Percentiles rank a stretch among this genome's conserved stretches.
phyloP scores from a whole-genome alignment of 1,284 basidiomycete species.

The Cryptococcus sp. region DNA sequence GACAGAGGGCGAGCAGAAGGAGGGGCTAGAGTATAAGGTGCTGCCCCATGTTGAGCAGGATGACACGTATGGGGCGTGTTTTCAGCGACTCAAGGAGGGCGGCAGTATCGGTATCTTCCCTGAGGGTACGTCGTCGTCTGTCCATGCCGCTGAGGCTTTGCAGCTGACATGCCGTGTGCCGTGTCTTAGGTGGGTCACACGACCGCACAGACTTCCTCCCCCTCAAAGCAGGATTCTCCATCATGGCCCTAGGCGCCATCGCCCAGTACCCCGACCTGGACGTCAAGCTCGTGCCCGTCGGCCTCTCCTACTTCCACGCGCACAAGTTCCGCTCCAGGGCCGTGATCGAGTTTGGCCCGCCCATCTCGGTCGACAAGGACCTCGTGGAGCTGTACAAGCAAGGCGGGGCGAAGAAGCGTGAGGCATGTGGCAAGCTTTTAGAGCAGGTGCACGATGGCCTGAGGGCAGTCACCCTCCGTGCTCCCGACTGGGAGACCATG shows the following conservation, averaged over 20 bases:
- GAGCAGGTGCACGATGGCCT: conserved; percentile 93
- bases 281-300: conserved; percentile 92
- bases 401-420: conserved; percentile 83
- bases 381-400: conserved; percentile 85
- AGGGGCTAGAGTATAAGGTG: conserved; percentile 69
- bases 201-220: conserved; percentile 92
- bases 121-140: conserved; percentile 64
- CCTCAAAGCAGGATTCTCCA: conserved; percentile 89
- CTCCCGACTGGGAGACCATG: conserved; percentile 96
- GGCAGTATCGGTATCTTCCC: conserved; percentile 95
- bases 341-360: conserved; percentile 93
- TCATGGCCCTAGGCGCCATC: conserved; percentile 98
- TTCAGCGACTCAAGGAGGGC: conserved; percentile 78
- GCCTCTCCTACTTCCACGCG: conserved; percentile 91
- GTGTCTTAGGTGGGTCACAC: conserved; percentile 76
- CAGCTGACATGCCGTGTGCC: neutral
- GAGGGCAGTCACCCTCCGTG: conserved; percentile 93
- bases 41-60: conserved; percentile 87
- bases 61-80: conserved; percentile 93
- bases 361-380: conserved; percentile 81
- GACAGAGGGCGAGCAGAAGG: conserved; percentile 58
- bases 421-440: conserved; percentile 85
- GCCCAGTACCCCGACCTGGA: conserved; percentile 78
- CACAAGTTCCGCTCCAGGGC: conserved; percentile 92
- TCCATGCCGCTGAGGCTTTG: neutral